Base-by-base conservation (phyloP, 371 early-diverging fungal genomes). In the Dinochytrium kinnereticum region DNA sequence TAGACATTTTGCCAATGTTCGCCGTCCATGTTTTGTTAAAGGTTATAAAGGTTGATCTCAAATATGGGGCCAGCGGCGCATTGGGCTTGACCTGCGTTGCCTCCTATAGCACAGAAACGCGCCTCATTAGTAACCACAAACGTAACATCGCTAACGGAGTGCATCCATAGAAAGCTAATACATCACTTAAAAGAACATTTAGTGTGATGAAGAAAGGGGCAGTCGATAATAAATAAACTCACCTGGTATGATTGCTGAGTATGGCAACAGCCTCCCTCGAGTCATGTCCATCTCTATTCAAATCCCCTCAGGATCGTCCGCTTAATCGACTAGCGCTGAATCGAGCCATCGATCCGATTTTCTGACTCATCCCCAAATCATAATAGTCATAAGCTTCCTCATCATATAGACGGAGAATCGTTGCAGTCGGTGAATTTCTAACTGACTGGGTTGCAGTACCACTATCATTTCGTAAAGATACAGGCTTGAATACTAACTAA, bases 301-400 rank as follows among this genome's bases (percentile, higher is more conserved):
- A 75, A 26, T 71, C 19, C 10, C 70, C 57, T 10, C 51, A 49
- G 15, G 64, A 53, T 5, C 34, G 49, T 26, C 74, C 77, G 76
- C 17, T 57, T 38, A 37, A 77, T 72, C n/a, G 70, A 33, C 40
- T 15, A 61, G 71, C 80, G 77, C 17, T 51, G 44, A 2, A 7
- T 1, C 69, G 65, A 5, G 80, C 73, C 21, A 36, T 37, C 10
- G 28, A 3, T 7, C 57, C 37, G 26, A 15, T 34, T 39, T 68
- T 50, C 44, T 73, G 65, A 69, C 39, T 3, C 83, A 81, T 24
- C 83, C 83, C 64, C 83, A 83, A 31, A 83, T 64, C 2, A 83
- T 65, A 3, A 50, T 71, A 1, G 75, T 71, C 44, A 31, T 74
- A 81, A 64, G 76, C 78, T 49, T 70, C 73, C n/a, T 19, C 64